These are phyloP conservation scores for Epichloe bromicola DNA, from an alignment of 2,329 filamentous ascomycete genomes.

Conservation along the genomic window DNA sequence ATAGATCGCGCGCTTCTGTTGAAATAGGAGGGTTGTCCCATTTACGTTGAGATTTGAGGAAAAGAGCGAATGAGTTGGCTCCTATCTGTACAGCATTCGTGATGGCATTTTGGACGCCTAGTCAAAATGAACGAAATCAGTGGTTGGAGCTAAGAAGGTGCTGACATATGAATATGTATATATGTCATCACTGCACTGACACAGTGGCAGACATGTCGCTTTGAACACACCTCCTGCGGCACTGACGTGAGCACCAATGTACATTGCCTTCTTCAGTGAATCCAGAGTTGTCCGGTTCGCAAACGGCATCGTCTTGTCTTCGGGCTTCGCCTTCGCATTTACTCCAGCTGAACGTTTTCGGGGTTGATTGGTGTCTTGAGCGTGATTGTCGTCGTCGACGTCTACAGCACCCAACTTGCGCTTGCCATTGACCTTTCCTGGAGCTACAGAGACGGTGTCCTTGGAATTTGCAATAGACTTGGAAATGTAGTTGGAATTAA, in stretches of 20 bases:
- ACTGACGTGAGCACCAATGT: conserved; percentile 86
- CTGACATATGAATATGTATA: neutral
- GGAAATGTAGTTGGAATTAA: conserved; percentile 1
- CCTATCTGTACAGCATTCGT: conserved; percentile 68
- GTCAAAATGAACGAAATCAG: too few relatives aligned
- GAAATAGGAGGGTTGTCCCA: conserved; percentile 76
- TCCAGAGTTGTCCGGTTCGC: conserved; percentile 50
- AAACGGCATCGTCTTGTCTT: conserved; percentile 44
- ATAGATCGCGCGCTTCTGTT: conserved; percentile 52
- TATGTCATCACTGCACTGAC: neutral
- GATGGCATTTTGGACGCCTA: conserved; percentile 81
- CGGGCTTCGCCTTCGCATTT: conserved; percentile 12
- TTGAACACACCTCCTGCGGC: conserved; percentile 59
- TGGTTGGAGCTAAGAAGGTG: neutral
- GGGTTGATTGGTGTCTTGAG: conserved; percentile 12
- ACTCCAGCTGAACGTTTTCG: conserved; percentile 33
- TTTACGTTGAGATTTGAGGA: conserved; percentile 92
- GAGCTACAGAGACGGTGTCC: conserved; percentile 5
- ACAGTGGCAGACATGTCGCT: too few relatives aligned
- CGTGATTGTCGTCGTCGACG: conserved; percentile 8
- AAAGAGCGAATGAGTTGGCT: conserved; percentile 86
- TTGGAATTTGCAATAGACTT: conserved; percentile 11
- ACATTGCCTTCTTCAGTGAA: conserved; percentile 57
- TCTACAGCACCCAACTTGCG: conserved; percentile 14
- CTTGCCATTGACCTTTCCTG: conserved; percentile 6